Percentiles rank a stretch among this genome's conserved stretches.
phyloP scores from a whole-genome alignment of 768 basidiomycete genomes.

The Sarcodon aspratus region DNA sequence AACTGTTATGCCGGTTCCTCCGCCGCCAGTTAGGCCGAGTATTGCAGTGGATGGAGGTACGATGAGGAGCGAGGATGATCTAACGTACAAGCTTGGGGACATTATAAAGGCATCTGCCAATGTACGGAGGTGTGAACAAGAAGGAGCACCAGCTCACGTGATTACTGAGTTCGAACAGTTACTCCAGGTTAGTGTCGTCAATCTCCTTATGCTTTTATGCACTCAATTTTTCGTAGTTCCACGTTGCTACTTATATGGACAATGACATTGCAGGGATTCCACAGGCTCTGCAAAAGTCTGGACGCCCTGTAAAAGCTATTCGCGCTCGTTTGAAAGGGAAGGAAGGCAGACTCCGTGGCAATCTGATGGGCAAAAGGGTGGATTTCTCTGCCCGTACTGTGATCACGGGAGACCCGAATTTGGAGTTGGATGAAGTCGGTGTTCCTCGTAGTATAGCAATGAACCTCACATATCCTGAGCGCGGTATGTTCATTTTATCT shows the following conservation, averaged over 20 bases:
- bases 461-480: conserved; percentile 95
- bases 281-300: conserved; percentile 94
- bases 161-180: conserved; percentile 94
- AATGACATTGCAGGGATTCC: conserved; percentile 98
- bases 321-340: conserved; percentile 97
- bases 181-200: conserved; percentile 57
- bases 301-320: conserved; percentile 95
- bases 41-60: conserved; percentile 96
- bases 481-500: conserved; percentile 42
- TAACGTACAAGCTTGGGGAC: conserved; percentile 96
- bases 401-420: conserved; percentile 97
- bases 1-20: conserved; percentile 94
- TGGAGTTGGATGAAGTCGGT: conserved; percentile 94
- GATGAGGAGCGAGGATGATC: conserved; percentile 94
- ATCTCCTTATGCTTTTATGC: neutral
- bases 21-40: conserved; percentile 95
- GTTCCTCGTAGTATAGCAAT: conserved; percentile 93
- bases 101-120: conserved; percentile 93
- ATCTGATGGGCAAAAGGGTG: conserved; percentile 98
- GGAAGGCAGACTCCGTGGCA: conserved; percentile 94
- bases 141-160: conserved; percentile 93
- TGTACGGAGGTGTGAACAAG: conserved; percentile 86
- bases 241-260: conserved; percentile 99
- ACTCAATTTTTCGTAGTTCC: conserved; percentile 48
- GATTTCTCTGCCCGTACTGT: conserved; percentile 99